Base-by-base conservation (phyloP, 1,139 yeast species). In the Pichia sp. region DNA sequence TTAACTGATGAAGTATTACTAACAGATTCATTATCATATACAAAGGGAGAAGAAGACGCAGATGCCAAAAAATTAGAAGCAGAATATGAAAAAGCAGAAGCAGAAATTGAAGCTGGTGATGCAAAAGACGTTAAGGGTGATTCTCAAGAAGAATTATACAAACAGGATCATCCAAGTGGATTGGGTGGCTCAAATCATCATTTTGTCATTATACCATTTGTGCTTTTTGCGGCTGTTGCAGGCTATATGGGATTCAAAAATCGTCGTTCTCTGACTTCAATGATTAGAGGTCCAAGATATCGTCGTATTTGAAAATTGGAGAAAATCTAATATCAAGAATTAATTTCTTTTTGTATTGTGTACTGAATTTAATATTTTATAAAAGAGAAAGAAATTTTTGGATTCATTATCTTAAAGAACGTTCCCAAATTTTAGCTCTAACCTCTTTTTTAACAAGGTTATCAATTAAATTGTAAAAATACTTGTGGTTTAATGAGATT, bases 241-340 rank as follows among this genome's bases (percentile, higher is more conserved):
- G 45, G 48, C 7, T 44, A 50, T 37, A 40, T 56, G 42, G 48
- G 50, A 5, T 35, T 53, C 29, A 61, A 53, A 39, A 55, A 53
- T 35, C 56, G 53, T 34, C 51, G 53, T 15, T 55, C 51, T 24
- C 43, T 62, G 20, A 34, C 53, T 30, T 46, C 49, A 29, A 46
- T 57, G 11, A 41, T 61, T 16, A 51, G 54, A 27, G 64, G 64
- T 18, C 63, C 65, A 43, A 55, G 64, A 53, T 61, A 62, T 47
- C 56, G 64, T 50, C 53, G 64, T 44, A 45, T 59, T 16, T 26
- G 39, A 32, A 34, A 38, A 29, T 20, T n/a, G n/a, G n/a, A n/a
- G n/a, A n/a, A n/a, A n/a, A n/a, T n/a, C n/a, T n/a, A n/a, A n/a
- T n/a, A n/a, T n/a, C n/a, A n/a, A n/a, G n/a, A n/a, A n/a, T n/a